Conservation (phyloP, 2,329 filamentous ascomycete species). For the Phialocephala sp. region DNA sequence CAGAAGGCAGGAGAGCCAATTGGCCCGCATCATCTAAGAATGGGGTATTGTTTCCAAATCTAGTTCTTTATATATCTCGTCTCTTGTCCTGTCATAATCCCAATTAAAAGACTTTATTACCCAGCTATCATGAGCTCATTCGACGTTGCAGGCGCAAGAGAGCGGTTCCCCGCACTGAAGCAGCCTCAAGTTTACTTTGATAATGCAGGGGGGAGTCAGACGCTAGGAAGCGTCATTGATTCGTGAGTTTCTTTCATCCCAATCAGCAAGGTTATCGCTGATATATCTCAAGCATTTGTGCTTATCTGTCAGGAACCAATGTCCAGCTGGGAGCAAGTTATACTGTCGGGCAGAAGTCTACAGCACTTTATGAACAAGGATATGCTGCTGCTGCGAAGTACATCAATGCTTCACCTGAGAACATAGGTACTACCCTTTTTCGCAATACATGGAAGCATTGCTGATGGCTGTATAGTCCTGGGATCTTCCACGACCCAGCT, state of each 20-base stretch:
- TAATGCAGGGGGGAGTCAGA: conserved; percentile 79
- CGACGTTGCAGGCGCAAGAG: conserved; percentile 60
- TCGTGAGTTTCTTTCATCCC: conserved; percentile 52
- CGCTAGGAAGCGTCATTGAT: conserved; percentile 68
- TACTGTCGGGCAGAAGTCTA: conserved; percentile 62
- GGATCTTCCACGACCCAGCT: conserved; percentile 79
- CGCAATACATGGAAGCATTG: not conserved
- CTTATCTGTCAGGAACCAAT: conserved; percentile 71
- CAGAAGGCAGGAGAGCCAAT: conserved; percentile 10
- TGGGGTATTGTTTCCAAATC: conserved; percentile 13
- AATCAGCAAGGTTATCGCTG: conserved; percentile 5
- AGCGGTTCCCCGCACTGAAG: conserved; percentile 70
- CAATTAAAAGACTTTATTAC: not conserved
- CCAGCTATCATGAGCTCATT: conserved; percentile 47
- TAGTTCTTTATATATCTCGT: not conserved
- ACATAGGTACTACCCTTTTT: conserved; percentile 58
- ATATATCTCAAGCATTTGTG: conserved; percentile 56
- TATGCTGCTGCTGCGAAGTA: conserved; percentile 71
- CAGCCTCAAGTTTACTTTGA: conserved; percentile 75
- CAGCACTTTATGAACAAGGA: conserved; percentile 62
- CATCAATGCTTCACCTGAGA: conserved; percentile 69
- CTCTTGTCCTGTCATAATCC: not conserved
- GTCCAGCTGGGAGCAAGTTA: conserved; percentile 80
- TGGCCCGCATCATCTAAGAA: conserved; percentile 5
- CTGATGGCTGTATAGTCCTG: conserved; percentile 55